These are phyloP conservation scores for Kluyveromyces aestuarii DNA, from an alignment of 805 yeast genomes.

Conservation along the genomic window DNA sequence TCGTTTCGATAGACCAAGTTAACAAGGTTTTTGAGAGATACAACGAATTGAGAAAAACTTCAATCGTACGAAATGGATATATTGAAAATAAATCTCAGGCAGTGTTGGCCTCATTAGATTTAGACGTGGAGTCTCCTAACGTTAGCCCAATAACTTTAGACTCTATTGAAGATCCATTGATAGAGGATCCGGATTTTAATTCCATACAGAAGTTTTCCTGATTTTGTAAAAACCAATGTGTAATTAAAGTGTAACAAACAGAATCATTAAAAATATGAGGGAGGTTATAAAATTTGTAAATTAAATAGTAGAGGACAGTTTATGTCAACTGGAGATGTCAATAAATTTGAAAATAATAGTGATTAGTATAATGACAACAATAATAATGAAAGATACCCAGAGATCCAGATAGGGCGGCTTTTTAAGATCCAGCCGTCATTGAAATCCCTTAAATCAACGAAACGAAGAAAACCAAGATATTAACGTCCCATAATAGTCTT, in stretches of 20 bases:
- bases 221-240: background rate
- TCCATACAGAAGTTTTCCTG: conserved; percentile 1
- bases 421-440: background rate
- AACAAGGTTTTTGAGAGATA: conserved; percentile 2
- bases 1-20: conserved; percentile 18
- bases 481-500: background rate
- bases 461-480: background rate
- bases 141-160: background rate
- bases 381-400: background rate
- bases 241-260: no score
- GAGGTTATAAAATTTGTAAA: background rate
- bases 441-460: background rate
- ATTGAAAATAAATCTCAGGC: background rate
- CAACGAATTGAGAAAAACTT: background rate
- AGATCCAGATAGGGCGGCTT: background rate
- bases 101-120: background rate
- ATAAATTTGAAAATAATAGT: background rate
- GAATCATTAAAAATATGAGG: no score
- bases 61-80: conserved; percentile 5
- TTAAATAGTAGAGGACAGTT: background rate
- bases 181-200: conserved; percentile 4
- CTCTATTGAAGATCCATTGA: background rate
- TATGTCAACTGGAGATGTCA: background rate
- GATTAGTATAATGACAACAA: background rate
- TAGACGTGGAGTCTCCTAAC: background rate